phyloP scores from a whole-genome alignment of 257 asterid genomes.

The Eucommia ulmoides region DNA sequence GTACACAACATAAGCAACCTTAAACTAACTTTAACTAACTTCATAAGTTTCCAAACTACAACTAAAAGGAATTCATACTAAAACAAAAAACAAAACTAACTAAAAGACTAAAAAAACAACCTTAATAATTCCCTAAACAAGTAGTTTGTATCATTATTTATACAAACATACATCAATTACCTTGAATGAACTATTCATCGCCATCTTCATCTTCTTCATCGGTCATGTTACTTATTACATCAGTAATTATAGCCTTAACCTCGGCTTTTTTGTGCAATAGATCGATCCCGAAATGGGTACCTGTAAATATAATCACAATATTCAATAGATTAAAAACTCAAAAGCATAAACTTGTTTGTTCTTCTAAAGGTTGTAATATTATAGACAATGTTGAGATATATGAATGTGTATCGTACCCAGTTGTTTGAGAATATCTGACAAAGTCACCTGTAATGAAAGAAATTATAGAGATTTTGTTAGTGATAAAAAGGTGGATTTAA shows the following conservation, averaged over 20 bases:
- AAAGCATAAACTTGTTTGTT: background rate
- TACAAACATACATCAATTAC: slow-evolving; percentile 30
- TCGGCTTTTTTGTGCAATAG: slow-evolving; percentile 62
- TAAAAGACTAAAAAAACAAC: background rate
- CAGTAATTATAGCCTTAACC: slow-evolving; percentile 72
- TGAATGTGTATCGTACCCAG: slow-evolving; percentile 42
- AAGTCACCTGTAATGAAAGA: slow-evolving; percentile 41
- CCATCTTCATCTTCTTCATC: slow-evolving; percentile 65
- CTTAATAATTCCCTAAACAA: background rate
- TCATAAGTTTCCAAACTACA: background rate
- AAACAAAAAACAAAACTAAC: background rate
- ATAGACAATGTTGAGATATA: background rate
- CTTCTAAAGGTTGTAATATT: background rate
- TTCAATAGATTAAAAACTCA: slow-evolving; percentile 1
- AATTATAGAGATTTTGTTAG: slow-evolving; percentile 16
- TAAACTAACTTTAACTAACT: background rate
- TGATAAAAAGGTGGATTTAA: too few species aligned
- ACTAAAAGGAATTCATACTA: background rate
- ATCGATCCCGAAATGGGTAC: slow-evolving; percentile 50
- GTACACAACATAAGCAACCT: background rate
- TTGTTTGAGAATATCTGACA: slow-evolving; percentile 72
- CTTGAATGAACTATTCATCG: slow-evolving; percentile 10
- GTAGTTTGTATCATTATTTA: slow-evolving; percentile 6
- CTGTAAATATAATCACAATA: slow-evolving; percentile 16
- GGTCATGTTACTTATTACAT: slow-evolving; percentile 74